phyloP scores from a whole-genome alignment of 2,329 filamentous ascomycete genomes.

The Dactylellina parvicollis region DNA sequence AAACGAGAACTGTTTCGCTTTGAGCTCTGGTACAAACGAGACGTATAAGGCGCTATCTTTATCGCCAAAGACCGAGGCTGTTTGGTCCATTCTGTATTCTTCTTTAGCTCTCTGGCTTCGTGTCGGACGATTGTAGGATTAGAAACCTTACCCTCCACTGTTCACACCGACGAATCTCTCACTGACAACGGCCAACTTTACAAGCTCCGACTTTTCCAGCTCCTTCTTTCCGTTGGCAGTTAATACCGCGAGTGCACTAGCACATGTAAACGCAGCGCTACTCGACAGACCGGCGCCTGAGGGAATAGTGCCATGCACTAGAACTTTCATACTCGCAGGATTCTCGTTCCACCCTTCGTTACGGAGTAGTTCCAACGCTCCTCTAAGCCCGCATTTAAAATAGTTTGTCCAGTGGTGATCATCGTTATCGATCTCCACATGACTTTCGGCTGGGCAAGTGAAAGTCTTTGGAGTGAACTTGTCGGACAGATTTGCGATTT shows the following conservation, averaged over 20 bases:
- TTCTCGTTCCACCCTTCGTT: conserved; percentile 72
- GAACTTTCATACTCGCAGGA: conserved; percentile 81
- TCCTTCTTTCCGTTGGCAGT: conserved; percentile 79
- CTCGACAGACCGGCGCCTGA: conserved; percentile 91
- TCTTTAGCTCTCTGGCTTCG: neutral
- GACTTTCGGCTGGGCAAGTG: conserved; percentile 70
- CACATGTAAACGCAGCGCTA: conserved; percentile 91
- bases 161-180: conserved; percentile 96
- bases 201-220: conserved; percentile 89
- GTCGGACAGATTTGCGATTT: conserved; percentile 79
- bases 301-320: conserved; percentile 91
- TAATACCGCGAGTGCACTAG: conserved; percentile 87
- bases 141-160: conserved; percentile 78
- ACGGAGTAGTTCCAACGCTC: conserved; percentile 80
- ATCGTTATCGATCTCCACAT: conserved; percentile 82
- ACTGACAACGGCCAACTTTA: conserved; percentile 92
- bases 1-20: conserved; percentile 80
- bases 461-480: conserved; percentile 83
- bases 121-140: neutral
- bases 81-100: conserved; percentile 84
- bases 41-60: conserved; percentile 88
- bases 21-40: conserved; percentile 82
- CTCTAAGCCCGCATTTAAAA: conserved; percentile 90
- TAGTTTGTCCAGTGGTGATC: conserved; percentile 97
- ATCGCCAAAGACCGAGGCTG: conserved; percentile 91